Conservation (phyloP, 2,329 filamentous ascomycete genomes). For the Grosmannia penicillata region DNA sequence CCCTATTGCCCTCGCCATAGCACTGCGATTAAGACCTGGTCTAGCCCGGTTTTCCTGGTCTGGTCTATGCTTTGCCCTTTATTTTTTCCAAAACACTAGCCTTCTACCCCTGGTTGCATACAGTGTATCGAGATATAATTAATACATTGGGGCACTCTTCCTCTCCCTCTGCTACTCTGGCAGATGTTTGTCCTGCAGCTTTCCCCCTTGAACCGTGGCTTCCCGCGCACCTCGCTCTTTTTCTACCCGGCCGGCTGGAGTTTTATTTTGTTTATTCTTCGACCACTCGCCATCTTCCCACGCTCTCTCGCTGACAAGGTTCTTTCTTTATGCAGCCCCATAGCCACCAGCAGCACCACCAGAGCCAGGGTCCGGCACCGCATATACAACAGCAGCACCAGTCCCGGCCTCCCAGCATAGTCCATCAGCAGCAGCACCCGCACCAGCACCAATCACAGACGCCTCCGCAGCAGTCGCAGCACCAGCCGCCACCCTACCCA, state of each 20-base stretch:
- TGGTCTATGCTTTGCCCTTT: conserved; percentile 1
- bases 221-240: not conserved
- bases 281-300: too few species aligned
- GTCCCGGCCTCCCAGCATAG: conserved; percentile 55
- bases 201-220: not conserved
- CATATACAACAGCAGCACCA: conserved; percentile 53
- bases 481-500: conserved; percentile 51
- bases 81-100: conserved; percentile 8
- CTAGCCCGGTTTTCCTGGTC: not conserved
- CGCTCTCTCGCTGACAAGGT: conserved; percentile 22
- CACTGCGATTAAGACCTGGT: conserved; percentile 6
- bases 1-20: too few species aligned
- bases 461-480: conserved; percentile 32
- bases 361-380: conserved; percentile 45
- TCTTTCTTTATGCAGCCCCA: conserved; percentile 58
- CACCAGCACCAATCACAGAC: conserved; percentile 38
- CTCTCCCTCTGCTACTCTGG: conserved; percentile 2
- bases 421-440: conserved; percentile 58
- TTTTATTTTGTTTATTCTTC: not conserved
- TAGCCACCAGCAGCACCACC: conserved; percentile 56
- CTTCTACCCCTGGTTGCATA: conserved; percentile 1
- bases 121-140: conserved; percentile 8
- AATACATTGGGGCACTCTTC: too few species aligned
- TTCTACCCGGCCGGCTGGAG: not conserved
- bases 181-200: not conserved